Percentiles rank a stretch among this genome's conserved stretches.
phyloP scores from a whole-genome alignment of 2,329 filamentous ascomycete species.

The Ramularia collo-cygni region DNA sequence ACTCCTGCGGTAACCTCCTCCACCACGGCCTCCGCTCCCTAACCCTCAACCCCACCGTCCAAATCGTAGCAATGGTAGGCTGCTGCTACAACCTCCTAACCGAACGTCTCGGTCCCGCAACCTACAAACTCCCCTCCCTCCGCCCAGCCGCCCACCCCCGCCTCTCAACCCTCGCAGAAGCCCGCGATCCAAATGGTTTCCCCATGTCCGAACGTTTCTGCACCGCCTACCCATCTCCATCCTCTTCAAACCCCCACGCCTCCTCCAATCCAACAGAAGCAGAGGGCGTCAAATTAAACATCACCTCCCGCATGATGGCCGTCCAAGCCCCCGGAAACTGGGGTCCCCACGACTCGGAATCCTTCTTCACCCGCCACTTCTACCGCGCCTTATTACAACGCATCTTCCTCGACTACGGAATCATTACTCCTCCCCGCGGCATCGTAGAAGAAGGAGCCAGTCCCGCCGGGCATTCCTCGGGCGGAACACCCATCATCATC shows the following conservation, averaged over 20 bases:
- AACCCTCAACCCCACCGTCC: conserved; percentile 72
- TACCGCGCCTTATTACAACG: conserved; percentile 85
- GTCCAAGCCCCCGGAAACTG: conserved; percentile 94
- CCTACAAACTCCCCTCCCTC: conserved; percentile 73
- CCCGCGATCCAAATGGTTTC: conserved; percentile 84
- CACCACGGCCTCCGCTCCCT: conserved; percentile 89
- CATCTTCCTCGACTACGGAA: conserved; percentile 79
- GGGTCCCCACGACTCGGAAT: conserved; percentile 70
- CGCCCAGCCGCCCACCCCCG: conserved; percentile 53
- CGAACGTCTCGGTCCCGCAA: conserved; percentile 77
- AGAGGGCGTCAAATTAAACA: conserved; percentile 73
- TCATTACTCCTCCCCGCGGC: conserved; percentile 55
- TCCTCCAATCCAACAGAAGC: neutral
- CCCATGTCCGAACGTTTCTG: conserved; percentile 73
- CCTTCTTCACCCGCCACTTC: conserved; percentile 89
- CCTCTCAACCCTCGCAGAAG: conserved; percentile 59
- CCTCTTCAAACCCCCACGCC: neutral
- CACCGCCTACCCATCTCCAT: conserved; percentile 36
- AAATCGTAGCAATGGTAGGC: conserved; percentile 89
- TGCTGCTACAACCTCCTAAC: conserved; percentile 98
- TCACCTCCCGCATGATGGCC: conserved; percentile 96
- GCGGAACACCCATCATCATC: conserved; percentile 70
- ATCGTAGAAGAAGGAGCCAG: conserved; percentile 25
- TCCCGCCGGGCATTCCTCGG: conserved; percentile 31
- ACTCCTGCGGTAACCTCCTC: conserved; percentile 95